Conservation (phyloP, 495 filamentous ascomycete species). For the Hyaloscypha variabilis region DNA sequence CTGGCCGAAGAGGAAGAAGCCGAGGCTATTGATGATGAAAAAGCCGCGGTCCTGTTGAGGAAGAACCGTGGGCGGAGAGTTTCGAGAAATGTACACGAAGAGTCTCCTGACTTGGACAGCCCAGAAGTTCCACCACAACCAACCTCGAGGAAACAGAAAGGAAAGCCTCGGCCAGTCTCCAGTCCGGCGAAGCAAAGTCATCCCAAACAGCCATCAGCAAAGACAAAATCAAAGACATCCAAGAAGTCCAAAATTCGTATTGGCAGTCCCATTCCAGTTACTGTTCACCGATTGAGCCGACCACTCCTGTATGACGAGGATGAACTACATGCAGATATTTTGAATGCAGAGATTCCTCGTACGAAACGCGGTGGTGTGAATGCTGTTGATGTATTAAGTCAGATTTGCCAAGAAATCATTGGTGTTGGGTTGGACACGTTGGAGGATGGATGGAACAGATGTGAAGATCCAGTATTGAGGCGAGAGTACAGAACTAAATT, state of each 20-base stretch:
- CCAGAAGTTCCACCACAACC: neutral
- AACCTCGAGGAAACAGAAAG: slow-evolving; percentile 8
- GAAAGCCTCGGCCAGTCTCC: neutral
- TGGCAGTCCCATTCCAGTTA: slow-evolving; percentile 32
- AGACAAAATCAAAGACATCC: slow-evolving; percentile 2
- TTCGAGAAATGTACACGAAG: slow-evolving; percentile 10
- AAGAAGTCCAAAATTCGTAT: slow-evolving; percentile 9
- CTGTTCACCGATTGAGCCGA: slow-evolving; percentile 29
- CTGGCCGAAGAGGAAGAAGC: slow-evolving; percentile 20
- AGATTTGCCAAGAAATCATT: slow-evolving; percentile 70
- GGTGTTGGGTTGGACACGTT: slow-evolving; percentile 51
- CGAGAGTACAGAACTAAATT: slow-evolving; percentile 63
- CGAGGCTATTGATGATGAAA: slow-evolving; percentile 26
- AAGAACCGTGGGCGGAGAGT: slow-evolving; percentile 21
- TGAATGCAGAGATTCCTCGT: slow-evolving; percentile 49
- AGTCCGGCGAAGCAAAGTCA: slow-evolving; percentile 28
- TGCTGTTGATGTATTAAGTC: slow-evolving; percentile 66
- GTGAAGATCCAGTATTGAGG: slow-evolving; percentile 42
- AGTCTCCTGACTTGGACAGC: slow-evolving; percentile 19
- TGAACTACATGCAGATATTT: slow-evolving; percentile 42
- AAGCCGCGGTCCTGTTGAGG: slow-evolving; percentile 22
- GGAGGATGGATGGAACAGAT: slow-evolving; percentile 39
- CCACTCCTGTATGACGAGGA: slow-evolving; percentile 29
- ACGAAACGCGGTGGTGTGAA: slow-evolving; percentile 67
- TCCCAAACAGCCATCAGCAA: slow-evolving; percentile 18